Evolutionary conservation across 306 rosid species (phyloP), one percentile per base, ranked within the genome.

Genomic region (Sesbania bispinosa): DNA sequence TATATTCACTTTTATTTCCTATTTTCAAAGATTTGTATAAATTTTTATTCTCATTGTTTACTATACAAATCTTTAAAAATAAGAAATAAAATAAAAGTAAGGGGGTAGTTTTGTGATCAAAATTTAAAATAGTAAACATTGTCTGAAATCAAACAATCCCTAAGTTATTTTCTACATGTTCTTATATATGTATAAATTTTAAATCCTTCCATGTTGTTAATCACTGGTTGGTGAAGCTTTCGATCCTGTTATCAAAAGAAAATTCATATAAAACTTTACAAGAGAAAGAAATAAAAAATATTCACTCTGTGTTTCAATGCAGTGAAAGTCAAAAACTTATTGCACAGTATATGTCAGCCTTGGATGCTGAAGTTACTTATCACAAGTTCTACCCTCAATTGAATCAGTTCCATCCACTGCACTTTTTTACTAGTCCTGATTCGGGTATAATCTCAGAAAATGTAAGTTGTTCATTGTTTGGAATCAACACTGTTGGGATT

Each of bases 331-430:
- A 79, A 54, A 81, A 76, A 73, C 70, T 87, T 60, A 57, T 94
- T 67, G 92, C 97, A 4, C 82, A 52, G 29, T 86, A 89, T 77
- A 90, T 94, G 87, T 84, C 84, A 10, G 80, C 84, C 43, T 64
- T 86, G 79, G 97, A 94, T 30, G 96, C 96, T 5, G 96, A 94
- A 77, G 91, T 91, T 80, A 86, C 84, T 60, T 74, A 78, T 71
- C 97, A 94, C 80, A 89, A 84, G 84, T 90, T 90, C 80, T 80
- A 83, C 59, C 88, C 92, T 73, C 91, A 79, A 19, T 29, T 54
- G 8, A 76, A 73, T 42, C 88, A 67, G 71, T 90, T 94, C 38
- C 92, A 89, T 80, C 95, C 95, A 0, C 80, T 87, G 71, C 84
- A 88, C 76, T 94, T 94, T 79, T 91, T 94, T 69, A 89, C 92